Evolutionary conservation across 352 stramenopile genomes (phyloP), one percentile per base, ranked within the genome.

Genomic region (Phytopythium mirpurense): DNA sequence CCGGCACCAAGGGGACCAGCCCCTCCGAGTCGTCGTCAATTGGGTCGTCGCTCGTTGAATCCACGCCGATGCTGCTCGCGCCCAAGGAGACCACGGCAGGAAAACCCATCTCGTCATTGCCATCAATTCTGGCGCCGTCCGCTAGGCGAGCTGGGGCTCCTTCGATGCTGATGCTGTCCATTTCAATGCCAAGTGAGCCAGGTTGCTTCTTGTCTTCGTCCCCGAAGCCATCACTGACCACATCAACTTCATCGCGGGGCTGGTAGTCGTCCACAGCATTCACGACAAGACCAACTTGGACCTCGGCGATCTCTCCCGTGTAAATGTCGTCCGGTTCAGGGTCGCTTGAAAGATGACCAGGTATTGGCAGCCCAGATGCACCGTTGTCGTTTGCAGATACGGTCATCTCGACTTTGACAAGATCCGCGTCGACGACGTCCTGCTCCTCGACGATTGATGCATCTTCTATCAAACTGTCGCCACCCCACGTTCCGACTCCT

Each of bases 1-100:
- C 74, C 8, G 58, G 59, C 10, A 70, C 49, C 21, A 86, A 75
- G 16, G 45, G n/a, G 18, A 9, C 29, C 10, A 51, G 5, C 18
- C n/a, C 27, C 45, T 37, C 45, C 24, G 45, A 29, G 12, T 41
- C 45, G 16, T 51, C 45, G 19, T 51, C 45, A 34, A 21, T 19
- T 18, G 45, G 31, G 7, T 51, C 45, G 18, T 51, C 45, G 4
- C 11, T 8, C 45, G 40, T 51, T 12, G 19, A n/a, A n/a, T 40
- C 45, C 29, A 40, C 3, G 12, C 12, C 45, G 29, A 18, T 15
- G 11, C 27, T 51, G 18, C 45, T 51, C 18, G 12, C 26, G 10
- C 18, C 8, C 19, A 29, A 41, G 27, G 18, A 34, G 14, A 9
- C 29, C 27, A 27, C 26, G 4, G n/a, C n/a, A 15, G 5, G 21